phyloP scores from a whole-genome alignment of 2,329 filamentous ascomycete genomes.

The Teratosphaeria nubilosa region DNA sequence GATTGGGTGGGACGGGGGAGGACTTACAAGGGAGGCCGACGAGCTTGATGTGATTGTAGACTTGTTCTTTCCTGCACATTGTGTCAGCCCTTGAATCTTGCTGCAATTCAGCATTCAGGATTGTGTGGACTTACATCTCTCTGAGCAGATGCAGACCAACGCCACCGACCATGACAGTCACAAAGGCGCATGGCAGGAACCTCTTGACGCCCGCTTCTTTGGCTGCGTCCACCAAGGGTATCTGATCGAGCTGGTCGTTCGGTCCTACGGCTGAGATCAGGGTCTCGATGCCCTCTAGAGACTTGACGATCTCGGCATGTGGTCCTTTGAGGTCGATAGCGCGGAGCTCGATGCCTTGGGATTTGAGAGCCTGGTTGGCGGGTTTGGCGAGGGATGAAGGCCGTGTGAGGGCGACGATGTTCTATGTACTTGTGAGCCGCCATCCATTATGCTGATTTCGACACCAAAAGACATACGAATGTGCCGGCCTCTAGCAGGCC shows the following conservation, averaged over 20 bases:
- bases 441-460: background rate
- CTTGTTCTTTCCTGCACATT: conserved; percentile 35
- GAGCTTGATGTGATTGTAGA: conserved; percentile 41
- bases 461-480: conserved; percentile 6
- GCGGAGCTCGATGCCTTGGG: conserved; percentile 35
- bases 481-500: conserved; percentile 25
- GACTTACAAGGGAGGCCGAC: conserved; percentile 37
- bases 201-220: conserved; percentile 23
- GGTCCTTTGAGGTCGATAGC: conserved; percentile 34
- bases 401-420: conserved; percentile 40
- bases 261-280: conserved; percentile 21
- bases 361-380: conserved; percentile 30
- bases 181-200: conserved; percentile 22
- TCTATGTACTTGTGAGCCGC: conserved; percentile 22
- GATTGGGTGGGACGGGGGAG: background rate
- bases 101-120: background rate
- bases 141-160: conserved; percentile 29
- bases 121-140: background rate
- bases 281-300: conserved; percentile 30
- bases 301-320: conserved; percentile 32
- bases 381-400: conserved; percentile 36
- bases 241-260: conserved; percentile 11
- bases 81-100: background rate
- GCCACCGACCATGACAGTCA: conserved; percentile 34
- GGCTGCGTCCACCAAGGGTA: conserved; percentile 20